Evolutionary conservation across 2,329 filamentous ascomycete genomes (phyloP).

Genomic region (Aspergillus viridinutans): DNA sequence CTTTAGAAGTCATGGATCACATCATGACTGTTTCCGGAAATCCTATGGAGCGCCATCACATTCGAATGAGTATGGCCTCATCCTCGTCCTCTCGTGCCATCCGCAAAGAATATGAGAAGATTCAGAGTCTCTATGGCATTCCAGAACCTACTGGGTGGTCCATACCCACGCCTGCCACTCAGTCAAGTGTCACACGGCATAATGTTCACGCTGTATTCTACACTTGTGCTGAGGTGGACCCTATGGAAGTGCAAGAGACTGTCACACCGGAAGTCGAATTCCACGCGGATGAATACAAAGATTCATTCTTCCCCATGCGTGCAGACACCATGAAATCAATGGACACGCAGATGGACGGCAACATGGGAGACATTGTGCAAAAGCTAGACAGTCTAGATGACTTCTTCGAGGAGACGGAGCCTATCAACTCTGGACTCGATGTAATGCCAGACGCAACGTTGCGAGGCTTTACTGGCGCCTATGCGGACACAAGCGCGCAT

Average conservation of each 20-base stretch:
- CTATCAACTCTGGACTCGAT: constrained; percentile 54
- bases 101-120: constrained; percentile 90
- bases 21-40: constrained; percentile 92
- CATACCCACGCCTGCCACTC: constrained; percentile 84
- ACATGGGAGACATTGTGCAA: constrained; percentile 76
- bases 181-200: constrained; percentile 77
- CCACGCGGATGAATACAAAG: constrained; percentile 79
- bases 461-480: constrained; percentile 55
- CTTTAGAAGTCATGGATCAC: constrained; percentile 84
- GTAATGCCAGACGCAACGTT: constrained; percentile 34
- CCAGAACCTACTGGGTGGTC: constrained; percentile 96
- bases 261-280: constrained; percentile 88
- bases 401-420: constrained; percentile 68
- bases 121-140: constrained; percentile 92
- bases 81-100: constrained; percentile 73
- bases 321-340: constrained; percentile 93
- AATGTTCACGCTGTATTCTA: constrained; percentile 98
- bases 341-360: constrained; percentile 56
- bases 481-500: constrained; percentile 70
- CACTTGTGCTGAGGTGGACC: constrained; percentile 70
- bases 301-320: constrained; percentile 72
- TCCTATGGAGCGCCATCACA: constrained; percentile 87
- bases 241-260: constrained; percentile 56
- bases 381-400: constrained; percentile 76
- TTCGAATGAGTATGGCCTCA: constrained; percentile 97